A percentile compares a stretch with the other conserved stretches of the same genome.
Evolutionary conservation across 2,329 filamentous ascomycete genomes (phyloP).

Genomic region (Chaetomiaceae sp.): DNA sequence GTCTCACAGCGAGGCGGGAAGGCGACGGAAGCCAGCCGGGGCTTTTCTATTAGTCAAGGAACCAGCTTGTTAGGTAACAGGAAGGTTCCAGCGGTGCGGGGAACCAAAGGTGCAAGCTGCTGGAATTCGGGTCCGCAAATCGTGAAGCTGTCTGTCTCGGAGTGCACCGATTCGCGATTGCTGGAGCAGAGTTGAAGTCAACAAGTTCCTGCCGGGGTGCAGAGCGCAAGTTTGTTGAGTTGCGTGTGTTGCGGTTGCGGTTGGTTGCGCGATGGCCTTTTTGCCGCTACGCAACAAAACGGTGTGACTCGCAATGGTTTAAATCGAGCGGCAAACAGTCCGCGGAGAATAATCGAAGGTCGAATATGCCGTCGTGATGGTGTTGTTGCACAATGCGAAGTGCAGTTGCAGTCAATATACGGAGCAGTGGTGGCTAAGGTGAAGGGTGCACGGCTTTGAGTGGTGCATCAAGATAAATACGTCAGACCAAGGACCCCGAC

Average conservation of each 20-base stretch:
- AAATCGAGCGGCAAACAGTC: neutral
- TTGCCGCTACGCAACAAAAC: no score
- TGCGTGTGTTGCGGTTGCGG: neutral
- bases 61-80: slow-evolving; percentile 44
- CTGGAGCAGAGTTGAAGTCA: neutral
- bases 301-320: neutral
- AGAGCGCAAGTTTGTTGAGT: neutral
- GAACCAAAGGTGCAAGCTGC: slow-evolving; percentile 32
- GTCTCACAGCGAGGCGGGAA: slow-evolving; percentile 23
- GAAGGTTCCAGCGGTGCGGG: slow-evolving; percentile 36
- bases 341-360: neutral
- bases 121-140: slow-evolving; percentile 24
- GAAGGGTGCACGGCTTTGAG: neutral
- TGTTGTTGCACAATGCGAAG: slow-evolving; percentile 14
- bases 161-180: neutral
- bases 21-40: slow-evolving; percentile 19
- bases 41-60: slow-evolving; percentile 46
- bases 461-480: neutral
- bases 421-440: neutral
- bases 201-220: slow-evolving; percentile 16
- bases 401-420: slow-evolving; percentile 10
- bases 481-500: slow-evolving; percentile 1
- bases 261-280: neutral
- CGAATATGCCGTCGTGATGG: neutral
- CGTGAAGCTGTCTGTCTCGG: slow-evolving; percentile 13